Evolutionary conservation across 1,284 basidiomycete genomes (phyloP).

Genomic region (Termitomyces sp.): DNA sequence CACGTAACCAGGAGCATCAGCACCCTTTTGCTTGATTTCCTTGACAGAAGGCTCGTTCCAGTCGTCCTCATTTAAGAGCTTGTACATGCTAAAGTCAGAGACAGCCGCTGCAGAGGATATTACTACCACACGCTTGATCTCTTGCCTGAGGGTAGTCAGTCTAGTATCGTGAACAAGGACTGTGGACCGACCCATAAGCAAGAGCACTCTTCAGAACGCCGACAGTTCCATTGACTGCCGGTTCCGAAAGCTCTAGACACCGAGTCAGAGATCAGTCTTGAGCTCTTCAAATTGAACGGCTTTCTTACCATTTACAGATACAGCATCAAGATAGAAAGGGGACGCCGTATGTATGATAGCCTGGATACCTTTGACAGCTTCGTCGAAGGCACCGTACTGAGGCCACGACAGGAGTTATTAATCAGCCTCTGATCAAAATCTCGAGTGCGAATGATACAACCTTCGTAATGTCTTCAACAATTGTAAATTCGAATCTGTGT

Average conservation of each 20-base stretch:
- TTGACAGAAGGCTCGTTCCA: slow-evolving; percentile 53
- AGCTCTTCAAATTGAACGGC: slow-evolving; percentile 18
- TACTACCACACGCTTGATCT: slow-evolving; percentile 47
- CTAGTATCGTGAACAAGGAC: too few species aligned
- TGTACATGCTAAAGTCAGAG: slow-evolving; percentile 28
- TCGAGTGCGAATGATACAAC: slow-evolving; percentile 15
- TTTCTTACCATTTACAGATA: slow-evolving; percentile 8
- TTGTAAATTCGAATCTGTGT: slow-evolving; percentile 37
- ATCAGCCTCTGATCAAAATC: neutral
- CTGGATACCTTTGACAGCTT: slow-evolving; percentile 62
- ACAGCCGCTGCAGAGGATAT: slow-evolving; percentile 59
- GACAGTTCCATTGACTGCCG: slow-evolving; percentile 22
- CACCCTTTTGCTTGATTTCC: slow-evolving; percentile 40
- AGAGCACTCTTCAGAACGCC: slow-evolving; percentile 21
- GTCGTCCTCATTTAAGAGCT: slow-evolving; percentile 39
- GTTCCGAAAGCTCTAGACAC: slow-evolving; percentile 19
- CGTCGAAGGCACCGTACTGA: slow-evolving; percentile 61
- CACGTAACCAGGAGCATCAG: slow-evolving; percentile 25
- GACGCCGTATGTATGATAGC: slow-evolving; percentile 57
- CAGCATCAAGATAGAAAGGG: slow-evolving; percentile 33
- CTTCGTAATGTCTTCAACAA: slow-evolving; percentile 43
- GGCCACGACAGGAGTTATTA: neutral
- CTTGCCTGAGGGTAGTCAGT: neutral
- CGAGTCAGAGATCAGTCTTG: neutral
- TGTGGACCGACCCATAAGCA: slow-evolving; percentile 15